Percentiles rank a stretch among this genome's conserved stretches.
Evolutionary conservation across 148 eudicot species (phyloP).

Genomic region (Rhododendron molle): DNA sequence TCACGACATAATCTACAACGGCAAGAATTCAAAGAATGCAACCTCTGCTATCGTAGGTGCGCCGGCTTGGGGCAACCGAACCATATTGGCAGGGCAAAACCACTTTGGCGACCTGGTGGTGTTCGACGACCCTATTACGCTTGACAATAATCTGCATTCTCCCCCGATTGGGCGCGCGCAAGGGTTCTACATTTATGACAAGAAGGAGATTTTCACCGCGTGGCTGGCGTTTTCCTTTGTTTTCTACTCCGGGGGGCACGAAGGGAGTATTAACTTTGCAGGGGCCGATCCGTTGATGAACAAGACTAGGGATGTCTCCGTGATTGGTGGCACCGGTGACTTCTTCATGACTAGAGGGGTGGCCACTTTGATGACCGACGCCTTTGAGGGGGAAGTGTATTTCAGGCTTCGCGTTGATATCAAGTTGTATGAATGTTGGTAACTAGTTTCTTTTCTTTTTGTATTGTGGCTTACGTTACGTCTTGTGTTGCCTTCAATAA

Average conservation of each 20-base stretch:
- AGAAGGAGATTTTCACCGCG: conserved; percentile 37
- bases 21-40: conserved; percentile 45
- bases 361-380: conserved; percentile 61
- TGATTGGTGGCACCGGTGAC: conserved; percentile 75
- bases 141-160: conserved; percentile 49
- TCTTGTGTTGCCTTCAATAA: neutral
- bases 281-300: conserved; percentile 67
- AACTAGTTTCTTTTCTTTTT: neutral
- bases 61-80: conserved; percentile 47
- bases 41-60: conserved; percentile 54
- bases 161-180: conserved; percentile 58
- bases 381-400: conserved; percentile 56
- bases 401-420: conserved; percentile 55
- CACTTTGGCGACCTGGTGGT: conserved; percentile 59
- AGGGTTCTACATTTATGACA: conserved; percentile 60
- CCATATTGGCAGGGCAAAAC: conserved; percentile 23
- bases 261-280: conserved; percentile 49
- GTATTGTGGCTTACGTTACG: neutral
- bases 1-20: conserved; percentile 60
- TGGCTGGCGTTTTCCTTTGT: conserved; percentile 59
- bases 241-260: conserved; percentile 42
- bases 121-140: conserved; percentile 72
- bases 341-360: conserved; percentile 75
- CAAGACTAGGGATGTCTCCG: conserved; percentile 65
- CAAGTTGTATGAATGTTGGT: conserved; percentile 69